A percentile compares a stretch with the other conserved stretches of the same genome.
phyloP scores from a whole-genome alignment of 768 basidiomycete genomes.

The Boletus rubropictus region DNA sequence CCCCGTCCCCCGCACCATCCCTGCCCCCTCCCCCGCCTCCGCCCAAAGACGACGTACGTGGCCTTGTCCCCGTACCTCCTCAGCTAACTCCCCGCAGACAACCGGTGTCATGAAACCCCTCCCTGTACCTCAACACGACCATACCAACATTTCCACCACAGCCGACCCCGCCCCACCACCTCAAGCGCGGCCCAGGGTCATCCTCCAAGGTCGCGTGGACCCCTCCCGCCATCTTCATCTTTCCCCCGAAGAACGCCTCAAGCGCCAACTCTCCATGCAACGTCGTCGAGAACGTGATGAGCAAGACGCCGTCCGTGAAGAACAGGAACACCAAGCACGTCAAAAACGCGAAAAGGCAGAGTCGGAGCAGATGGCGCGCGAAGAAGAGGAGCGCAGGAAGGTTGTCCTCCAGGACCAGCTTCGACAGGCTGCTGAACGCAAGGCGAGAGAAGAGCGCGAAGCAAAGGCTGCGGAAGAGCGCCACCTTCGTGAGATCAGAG shows the following conservation, averaged over 20 bases:
- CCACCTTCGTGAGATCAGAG: constrained; percentile 39
- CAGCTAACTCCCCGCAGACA: neutral
- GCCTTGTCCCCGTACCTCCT: neutral
- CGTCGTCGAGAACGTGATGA: constrained; percentile 35
- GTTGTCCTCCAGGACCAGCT: constrained; percentile 42
- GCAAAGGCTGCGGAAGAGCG: constrained; percentile 43
- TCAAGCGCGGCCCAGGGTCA: neutral
- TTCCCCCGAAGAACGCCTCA: constrained; percentile 26
- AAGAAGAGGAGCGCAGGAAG: constrained; percentile 38
- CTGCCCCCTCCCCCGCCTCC: constrained; percentile 18
- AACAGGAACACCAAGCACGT: constrained; percentile 38
- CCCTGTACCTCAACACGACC: constrained; percentile 14
- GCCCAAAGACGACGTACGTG: constrained; percentile 16
- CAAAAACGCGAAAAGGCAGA: constrained; percentile 17
- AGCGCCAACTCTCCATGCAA: constrained; percentile 17
- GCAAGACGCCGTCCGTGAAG: constrained; percentile 38
- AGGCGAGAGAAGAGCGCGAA: constrained; percentile 35
- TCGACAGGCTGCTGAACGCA: constrained; percentile 32
- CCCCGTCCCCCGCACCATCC: neutral
- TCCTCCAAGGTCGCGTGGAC: constrained; percentile 2
- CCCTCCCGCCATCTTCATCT: constrained; percentile 9
- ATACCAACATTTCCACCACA: neutral
- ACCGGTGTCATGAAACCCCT: constrained; percentile 17
- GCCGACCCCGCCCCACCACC: constrained; percentile 3
- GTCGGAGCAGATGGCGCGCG: constrained; percentile 28